Conservation (phyloP, 495 filamentous ascomycete genomes). For the Daldinia grandis region DNA sequence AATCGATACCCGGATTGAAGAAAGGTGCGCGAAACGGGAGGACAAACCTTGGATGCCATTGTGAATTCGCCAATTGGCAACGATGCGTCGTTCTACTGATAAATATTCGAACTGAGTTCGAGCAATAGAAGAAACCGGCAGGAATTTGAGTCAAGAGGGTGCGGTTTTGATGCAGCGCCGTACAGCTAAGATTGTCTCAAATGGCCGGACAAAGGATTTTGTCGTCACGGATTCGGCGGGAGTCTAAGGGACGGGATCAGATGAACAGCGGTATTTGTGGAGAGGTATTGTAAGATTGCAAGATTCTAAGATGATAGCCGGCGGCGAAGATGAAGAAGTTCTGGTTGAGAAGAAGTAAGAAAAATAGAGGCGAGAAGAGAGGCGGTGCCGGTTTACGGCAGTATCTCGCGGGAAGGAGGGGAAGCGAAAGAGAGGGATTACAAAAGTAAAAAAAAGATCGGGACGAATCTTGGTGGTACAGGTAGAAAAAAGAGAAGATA, state of each 20-base stretch:
- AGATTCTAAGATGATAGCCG: background rate
- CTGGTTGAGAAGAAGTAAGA: background rate
- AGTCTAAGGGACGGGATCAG: constrained; percentile 5
- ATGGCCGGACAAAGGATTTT: constrained; percentile 26
- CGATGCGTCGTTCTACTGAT: constrained; percentile 12
- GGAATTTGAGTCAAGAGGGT: constrained; percentile 19
- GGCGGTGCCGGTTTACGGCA: constrained; percentile 10
- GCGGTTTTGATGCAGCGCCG: constrained; percentile 13
- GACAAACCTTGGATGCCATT: constrained; percentile 59
- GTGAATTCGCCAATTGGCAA: constrained; percentile 38
- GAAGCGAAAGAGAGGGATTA: constrained; percentile 25
- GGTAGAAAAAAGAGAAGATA: constrained; percentile 28
- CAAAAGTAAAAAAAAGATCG: constrained; percentile 17
- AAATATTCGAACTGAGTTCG: background rate
- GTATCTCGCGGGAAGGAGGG: constrained; percentile 3
- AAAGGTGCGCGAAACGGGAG: constrained; percentile 1
- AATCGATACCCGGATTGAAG: background rate
- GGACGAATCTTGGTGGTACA: constrained; percentile 23
- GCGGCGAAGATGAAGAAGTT: constrained; percentile 8
- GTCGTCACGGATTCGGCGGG: constrained; percentile 18
- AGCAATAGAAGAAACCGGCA: background rate
- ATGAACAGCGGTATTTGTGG: background rate
- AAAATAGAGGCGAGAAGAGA: constrained; percentile 12
- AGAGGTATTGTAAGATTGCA: constrained; percentile 1
- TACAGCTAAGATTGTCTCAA: constrained; percentile 29